Evolutionary conservation across 1,284 basidiomycete genomes (phyloP), one percentile per base, ranked within the genome.

Genomic region (Serendipita sp.): DNA sequence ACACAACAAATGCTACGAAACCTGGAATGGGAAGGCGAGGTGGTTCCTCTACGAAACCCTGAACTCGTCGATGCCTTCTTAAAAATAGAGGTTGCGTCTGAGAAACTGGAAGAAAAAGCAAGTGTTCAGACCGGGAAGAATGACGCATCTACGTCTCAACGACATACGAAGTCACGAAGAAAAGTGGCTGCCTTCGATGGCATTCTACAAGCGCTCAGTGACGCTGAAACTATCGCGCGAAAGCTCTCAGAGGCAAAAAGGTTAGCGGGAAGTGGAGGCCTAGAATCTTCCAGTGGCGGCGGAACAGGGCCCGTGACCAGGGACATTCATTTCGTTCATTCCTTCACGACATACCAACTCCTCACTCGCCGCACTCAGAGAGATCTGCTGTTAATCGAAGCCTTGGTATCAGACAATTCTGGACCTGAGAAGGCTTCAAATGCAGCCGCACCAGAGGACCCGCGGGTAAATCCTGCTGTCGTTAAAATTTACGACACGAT

Each of bases 31-130:
- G 90, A 93, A 65, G 90, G 83, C 8, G 81, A 88, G 68, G 81
- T 83, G 2, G 83, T 98, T 5, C 91, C 93, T 15, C 80, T 97
- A 55, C 82, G 93, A 62, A 93, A 88, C 68, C 91, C 93, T 0
- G 93, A 99, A 74, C 76, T 99, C 60, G 92, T 97, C 60, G 89
- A 90, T 69, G 89, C 89, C 17, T 77, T 97, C 65, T 73, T 91
- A 64, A 87, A 83, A 68, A 88, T 95, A 2, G 89, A 93, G 69
- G 82, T 86, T 12, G 91, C 88, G 2, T 82, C 93, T 68, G 70
- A 67, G n/a, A 71, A 66, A 42, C 67, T 78, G 67, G 63, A 60
- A 67, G 55, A 72, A 74, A 70, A 70, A 65, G 65, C 22, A 22
- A 22, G 60, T 22, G 71, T 62, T 30, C 67, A 63, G 22, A 65